These are phyloP conservation scores for Xylaria scruposa DNA, from an alignment of 495 filamentous ascomycete species.

Conservation along the genomic window DNA sequence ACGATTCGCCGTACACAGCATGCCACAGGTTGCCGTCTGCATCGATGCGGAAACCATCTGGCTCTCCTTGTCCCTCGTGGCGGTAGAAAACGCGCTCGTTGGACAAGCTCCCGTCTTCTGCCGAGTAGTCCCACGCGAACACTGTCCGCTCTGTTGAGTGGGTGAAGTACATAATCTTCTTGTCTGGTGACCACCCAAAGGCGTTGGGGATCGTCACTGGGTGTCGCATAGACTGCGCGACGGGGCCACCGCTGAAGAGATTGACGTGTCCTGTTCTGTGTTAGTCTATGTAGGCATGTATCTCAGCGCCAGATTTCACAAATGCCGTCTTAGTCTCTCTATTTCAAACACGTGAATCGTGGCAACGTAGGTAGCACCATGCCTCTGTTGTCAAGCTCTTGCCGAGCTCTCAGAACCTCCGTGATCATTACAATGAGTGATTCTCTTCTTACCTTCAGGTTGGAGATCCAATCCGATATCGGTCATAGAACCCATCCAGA, in stretches of 20 bases:
- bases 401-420: neutral
- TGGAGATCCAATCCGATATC: constrained; percentile 64
- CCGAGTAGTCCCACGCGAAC: constrained; percentile 72
- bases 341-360: neutral
- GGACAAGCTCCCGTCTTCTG: constrained; percentile 63
- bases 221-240: constrained; percentile 36
- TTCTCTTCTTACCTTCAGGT: constrained; percentile 52
- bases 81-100: constrained; percentile 74
- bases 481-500: constrained; percentile 92
- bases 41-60: constrained; percentile 79
- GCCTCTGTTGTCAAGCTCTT: neutral
- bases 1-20: constrained; percentile 74
- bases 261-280: constrained; percentile 46
- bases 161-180: constrained; percentile 82
- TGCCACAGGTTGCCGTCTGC: constrained; percentile 76
- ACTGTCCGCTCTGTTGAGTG: constrained; percentile 77
- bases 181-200: constrained; percentile 73
- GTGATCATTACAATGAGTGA: neutral
- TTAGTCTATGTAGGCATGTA: constrained; percentile 6
- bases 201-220: constrained; percentile 84
- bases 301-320: neutral
- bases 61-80: constrained; percentile 65
- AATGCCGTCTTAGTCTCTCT: constrained; percentile 7
- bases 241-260: constrained; percentile 41
- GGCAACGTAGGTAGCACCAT: neutral